Base-by-base conservation (phyloP, 495 filamentous ascomycete species). In the Podospora comata region DNA sequence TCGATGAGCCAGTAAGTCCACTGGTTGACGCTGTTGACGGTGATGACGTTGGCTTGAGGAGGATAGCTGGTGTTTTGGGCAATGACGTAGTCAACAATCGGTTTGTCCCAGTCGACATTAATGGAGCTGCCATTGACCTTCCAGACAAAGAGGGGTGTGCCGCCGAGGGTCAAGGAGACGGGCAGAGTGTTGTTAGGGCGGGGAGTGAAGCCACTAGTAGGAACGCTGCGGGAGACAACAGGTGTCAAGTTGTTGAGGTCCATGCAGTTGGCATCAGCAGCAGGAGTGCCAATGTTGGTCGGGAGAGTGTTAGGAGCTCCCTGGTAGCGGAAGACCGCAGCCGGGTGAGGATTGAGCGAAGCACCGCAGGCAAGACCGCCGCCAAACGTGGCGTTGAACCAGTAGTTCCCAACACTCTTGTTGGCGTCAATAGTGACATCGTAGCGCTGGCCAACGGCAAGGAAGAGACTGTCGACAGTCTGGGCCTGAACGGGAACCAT, bases 381-480 rank as follows among this genome's bases (percentile, higher is more conserved):
- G 34, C 74, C 77, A 53, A 79, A 79, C 26, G 81, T 81, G 13
- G 78, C 80, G 65, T 82, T 80, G 73, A 84, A 79, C 90, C 90
- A 93, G 79, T 89, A 92, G 71, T 86, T 84, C 18, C 76, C 80
- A 13, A 71, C 61, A 13, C 76, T 65, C 67, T 86, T 75, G 65
- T 84, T 81, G 18, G 89, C 90, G 58, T 85, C 84, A 59, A 92
- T 84, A 67, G 90, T 86, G 13, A 92, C 80, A 70, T 92, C 86
- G 76, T 89, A 89, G 39, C 91, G 84, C 78, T 92, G 89, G 16
- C 88, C 90, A 71, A 92, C 87, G 30, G 72, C 85, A 32, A 93
- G 81, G 44, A 81, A 78, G 27, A 91, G 67, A 32, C 79, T 78
- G 32, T 78, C 67, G 58, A 79, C 77, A 23, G 78, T 79, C 54